Percentiles rank a stretch among this genome's conserved stretches.
These are phyloP conservation scores for Arthrobotrys conoides DNA, from an alignment of 2,329 filamentous ascomycete genomes.

Conservation along the genomic window DNA sequence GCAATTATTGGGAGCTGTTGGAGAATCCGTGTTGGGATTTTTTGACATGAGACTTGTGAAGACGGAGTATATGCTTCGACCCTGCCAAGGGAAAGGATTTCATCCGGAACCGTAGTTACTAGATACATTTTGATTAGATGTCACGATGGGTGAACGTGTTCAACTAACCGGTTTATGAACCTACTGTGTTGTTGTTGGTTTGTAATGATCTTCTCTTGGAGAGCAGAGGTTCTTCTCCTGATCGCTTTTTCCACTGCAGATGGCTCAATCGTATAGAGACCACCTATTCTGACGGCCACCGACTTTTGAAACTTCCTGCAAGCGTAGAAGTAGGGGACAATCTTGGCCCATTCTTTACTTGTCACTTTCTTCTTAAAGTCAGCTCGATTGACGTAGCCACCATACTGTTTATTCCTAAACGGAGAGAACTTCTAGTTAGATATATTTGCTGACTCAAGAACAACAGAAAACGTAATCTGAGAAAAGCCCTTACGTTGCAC, in stretches of 20 bases:
- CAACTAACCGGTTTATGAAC: no score
- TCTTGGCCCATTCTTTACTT: constrained; percentile 9
- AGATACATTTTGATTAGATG: no score
- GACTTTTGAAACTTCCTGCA: background rate
- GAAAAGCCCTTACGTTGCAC: constrained; percentile 23
- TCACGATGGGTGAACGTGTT: no score
- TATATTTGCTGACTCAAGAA: background rate
- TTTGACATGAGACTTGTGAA: background rate
- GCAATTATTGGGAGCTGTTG: constrained; percentile 9
- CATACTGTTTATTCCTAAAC: constrained; percentile 24
- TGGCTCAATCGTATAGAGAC: constrained; percentile 5
- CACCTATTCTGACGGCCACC: constrained; percentile 11
- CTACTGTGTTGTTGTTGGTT: no score
- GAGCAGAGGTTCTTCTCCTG: no score
- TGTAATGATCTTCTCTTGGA: no score
- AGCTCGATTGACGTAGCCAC: background rate
- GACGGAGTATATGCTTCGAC: constrained; percentile 21
- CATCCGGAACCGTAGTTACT: no score
- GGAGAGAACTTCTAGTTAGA: background rate
- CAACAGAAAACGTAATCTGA: background rate
- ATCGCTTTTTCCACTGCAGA: background rate
- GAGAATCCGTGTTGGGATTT: constrained; percentile 1
- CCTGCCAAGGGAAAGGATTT: background rate
- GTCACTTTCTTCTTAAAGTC: constrained; percentile 16
- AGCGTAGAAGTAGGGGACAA: constrained; percentile 19